These are phyloP conservation scores for Colletotrichum cuscutae DNA, from an alignment of 2,329 filamentous ascomycete genomes.

Conservation along the genomic window DNA sequence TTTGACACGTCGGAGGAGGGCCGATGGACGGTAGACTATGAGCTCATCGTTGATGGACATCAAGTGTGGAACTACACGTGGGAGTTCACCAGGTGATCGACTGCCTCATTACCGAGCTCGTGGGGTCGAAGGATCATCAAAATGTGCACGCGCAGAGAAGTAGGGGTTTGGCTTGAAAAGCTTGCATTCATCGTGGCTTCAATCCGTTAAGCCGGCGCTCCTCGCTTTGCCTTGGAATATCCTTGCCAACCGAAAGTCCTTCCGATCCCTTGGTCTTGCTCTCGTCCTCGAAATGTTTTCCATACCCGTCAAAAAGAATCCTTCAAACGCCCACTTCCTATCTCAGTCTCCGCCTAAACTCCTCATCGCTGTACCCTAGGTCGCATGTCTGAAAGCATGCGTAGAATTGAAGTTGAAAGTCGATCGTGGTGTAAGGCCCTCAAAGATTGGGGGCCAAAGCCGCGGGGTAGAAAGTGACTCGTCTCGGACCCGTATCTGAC, in stretches of 20 bases:
- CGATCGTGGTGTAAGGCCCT: neutral
- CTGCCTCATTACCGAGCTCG: no score
- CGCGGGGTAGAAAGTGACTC: neutral
- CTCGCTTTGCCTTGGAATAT: neutral
- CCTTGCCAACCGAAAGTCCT: neutral
- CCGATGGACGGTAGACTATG: slow-evolving; percentile 13
- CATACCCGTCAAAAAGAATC: neutral
- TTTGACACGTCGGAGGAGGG: slow-evolving; percentile 13
- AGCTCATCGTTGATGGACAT: slow-evolving; percentile 17
- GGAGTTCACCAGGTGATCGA: neutral
- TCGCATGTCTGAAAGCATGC: slow-evolving; percentile 20
- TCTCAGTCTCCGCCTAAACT: slow-evolving; percentile 4
- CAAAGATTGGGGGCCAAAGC: neutral
- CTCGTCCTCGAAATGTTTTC: neutral
- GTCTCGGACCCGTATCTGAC: neutral
- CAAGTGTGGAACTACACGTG: slow-evolving; percentile 19
- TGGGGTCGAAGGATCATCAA: neutral
- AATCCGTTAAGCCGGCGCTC: neutral
- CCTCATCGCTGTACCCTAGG: slow-evolving; percentile 13
- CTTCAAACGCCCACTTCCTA: slow-evolving; percentile 10
- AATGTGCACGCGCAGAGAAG: neutral
- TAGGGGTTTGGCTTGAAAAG: neutral
- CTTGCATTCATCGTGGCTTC: neutral
- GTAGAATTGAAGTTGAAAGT: slow-evolving; percentile 16
- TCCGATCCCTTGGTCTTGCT: neutral